These are phyloP conservation scores for Spathaspora girioi DNA, from an alignment of 805 yeast genomes.

Conservation along the genomic window DNA sequence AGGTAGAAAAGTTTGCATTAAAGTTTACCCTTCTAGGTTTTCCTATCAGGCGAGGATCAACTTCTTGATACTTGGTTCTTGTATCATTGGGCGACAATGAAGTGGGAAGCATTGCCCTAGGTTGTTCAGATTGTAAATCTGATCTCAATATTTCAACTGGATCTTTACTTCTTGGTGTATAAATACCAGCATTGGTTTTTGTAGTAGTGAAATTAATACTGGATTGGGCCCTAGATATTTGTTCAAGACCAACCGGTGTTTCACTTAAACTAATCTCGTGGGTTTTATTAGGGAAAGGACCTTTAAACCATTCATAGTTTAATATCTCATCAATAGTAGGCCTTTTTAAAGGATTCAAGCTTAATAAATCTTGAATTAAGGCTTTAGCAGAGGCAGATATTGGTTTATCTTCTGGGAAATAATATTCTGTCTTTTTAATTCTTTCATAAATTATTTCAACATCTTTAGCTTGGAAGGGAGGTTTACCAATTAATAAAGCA, in stretches of 20 bases:
- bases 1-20: conserved; percentile 33
- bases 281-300: conserved; percentile 73
- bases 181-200: conserved; percentile 62
- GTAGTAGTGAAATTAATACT: conserved; percentile 63
- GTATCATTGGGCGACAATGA: conserved; percentile 93
- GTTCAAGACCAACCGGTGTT: conserved; percentile 55
- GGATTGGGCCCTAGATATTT: conserved; percentile 58
- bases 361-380: conserved; percentile 68
- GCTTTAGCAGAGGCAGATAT: conserved; percentile 70
- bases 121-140: conserved; percentile 66
- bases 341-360: conserved; percentile 75
- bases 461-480: conserved; percentile 96
- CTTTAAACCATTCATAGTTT: conserved; percentile 83
- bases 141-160: conserved; percentile 70
- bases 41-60: conserved; percentile 36
- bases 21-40: conserved; percentile 37
- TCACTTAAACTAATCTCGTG: conserved; percentile 59
- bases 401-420: conserved; percentile 69
- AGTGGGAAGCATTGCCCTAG: conserved; percentile 72
- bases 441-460: conserved; percentile 89
- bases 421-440: conserved; percentile 77
- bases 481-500: conserved; percentile 89
- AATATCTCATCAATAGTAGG: conserved; percentile 78
- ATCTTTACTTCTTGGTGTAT: conserved; percentile 48
- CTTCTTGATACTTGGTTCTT: conserved; percentile 78